A percentile compares a stretch with the other conserved stretches of the same genome.
Conservation (phyloP, 164 flowering plant genomes). For the Chimonanthus praecox region DNA sequence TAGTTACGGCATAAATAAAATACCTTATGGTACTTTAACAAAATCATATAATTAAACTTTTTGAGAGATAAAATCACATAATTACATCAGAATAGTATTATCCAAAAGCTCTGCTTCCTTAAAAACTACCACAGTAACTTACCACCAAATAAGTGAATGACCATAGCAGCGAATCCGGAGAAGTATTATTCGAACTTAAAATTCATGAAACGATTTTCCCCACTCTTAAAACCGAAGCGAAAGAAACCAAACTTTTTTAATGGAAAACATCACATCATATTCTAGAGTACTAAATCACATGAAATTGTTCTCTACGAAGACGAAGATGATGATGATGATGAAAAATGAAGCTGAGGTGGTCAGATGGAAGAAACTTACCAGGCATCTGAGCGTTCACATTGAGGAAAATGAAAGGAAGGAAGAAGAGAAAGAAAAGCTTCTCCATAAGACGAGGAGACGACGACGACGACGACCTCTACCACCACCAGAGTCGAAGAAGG, state of each 20-base stretch:
- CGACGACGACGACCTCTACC: neutral
- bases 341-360: neutral
- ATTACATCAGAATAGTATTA: too few species aligned
- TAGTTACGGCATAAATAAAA: too few species aligned
- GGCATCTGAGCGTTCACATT: slow-evolving; percentile 43
- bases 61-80: too few species aligned
- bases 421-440: slow-evolving; percentile 19
- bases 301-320: neutral
- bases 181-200: too few species aligned
- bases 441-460: slow-evolving; percentile 14
- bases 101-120: too few species aligned
- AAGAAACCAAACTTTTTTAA: neutral
- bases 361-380: slow-evolving; percentile 23
- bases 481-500: neutral
- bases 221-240: neutral
- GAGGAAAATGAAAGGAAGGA: slow-evolving; percentile 18
- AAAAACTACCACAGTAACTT: too few species aligned
- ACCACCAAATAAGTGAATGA: too few species aligned
- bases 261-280: too few species aligned
- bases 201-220: neutral
- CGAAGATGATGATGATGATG: neutral
- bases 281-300: neutral
- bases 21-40: too few species aligned
- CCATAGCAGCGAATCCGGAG: too few species aligned
- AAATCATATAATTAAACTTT: too few species aligned